Base-by-base conservation (phyloP, 2,329 filamentous ascomycete species). In the Alternaria incomplexa region DNA sequence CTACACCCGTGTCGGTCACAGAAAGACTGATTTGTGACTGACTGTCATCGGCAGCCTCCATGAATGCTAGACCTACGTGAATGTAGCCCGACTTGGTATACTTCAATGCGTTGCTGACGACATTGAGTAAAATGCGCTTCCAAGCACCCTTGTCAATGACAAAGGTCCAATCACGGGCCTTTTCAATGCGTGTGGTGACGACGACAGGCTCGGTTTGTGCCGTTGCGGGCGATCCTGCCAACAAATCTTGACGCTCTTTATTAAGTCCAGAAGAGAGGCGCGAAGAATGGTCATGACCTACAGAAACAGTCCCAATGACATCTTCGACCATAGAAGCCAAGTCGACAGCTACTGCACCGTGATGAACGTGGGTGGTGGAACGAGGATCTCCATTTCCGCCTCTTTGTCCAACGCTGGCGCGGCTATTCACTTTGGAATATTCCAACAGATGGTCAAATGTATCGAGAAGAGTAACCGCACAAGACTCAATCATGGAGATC, bases 401-500 rank as follows among this genome's bases (percentile, higher is more conserved):
- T n/a, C 25, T 56, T 50, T 47, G 40, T 17, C 22, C 22, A 45
- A 28, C 40, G 13, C 26, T 20, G 15, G 44, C 47, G 20, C 50
- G 58, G 46, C 59, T 65, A 51, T 70, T 72, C 22, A 72, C 65
- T n/a, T 66, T 70, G n/a, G 66, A 63, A 22, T 63, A 72, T 45
- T 70, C 68, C 15, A 72, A 58, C 23, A 68, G 64, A 61, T 78
- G 70, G 26, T 77, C 63, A 32, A 77, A 72, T 5, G 71, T 78
- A 47, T 85, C 83, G 17, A 86, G 65, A 13, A 86, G 68, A 4
- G 84, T 86, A 15, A 79, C 70, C 1, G 83, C 83, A 45, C 84
- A 86, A 1, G 78, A 81, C 26, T 84, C 82, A 13, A 86, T 79
- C 61, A 82, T 85, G 3, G 79, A 79, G 0, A 85, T 75, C 30